phyloP scores from a whole-genome alignment of 768 basidiomycete genomes.

The Hygrocybe punicea region DNA sequence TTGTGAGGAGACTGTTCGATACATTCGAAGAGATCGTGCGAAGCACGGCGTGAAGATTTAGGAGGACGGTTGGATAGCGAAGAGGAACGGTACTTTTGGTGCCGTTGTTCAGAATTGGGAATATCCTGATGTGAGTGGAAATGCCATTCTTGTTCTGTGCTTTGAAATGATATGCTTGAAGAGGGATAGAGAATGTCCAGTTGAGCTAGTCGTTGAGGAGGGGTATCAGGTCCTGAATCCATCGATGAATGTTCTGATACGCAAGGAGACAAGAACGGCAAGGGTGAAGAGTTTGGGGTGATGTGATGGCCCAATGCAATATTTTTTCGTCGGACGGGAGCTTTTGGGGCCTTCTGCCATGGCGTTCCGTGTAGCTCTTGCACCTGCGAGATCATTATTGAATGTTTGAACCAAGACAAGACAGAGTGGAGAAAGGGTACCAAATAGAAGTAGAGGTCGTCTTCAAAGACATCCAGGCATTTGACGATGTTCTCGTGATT shows the following conservation, averaged over 20 bases:
- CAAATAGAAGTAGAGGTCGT: conserved; percentile 79
- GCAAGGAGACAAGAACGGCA: conserved; percentile 59
- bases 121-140: conserved; percentile 1
- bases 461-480: conserved; percentile 83
- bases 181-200: not conserved
- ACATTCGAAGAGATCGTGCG: conserved; percentile 92
- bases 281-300: conserved; percentile 31
- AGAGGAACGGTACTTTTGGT: conserved; percentile 7
- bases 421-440: conserved; percentile 43
- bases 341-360: conserved; percentile 58
- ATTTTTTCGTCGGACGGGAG: conserved; percentile 19
- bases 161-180: not conserved
- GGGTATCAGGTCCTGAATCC: conserved; percentile 45
- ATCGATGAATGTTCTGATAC: conserved; percentile 45
- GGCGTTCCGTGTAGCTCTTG: conserved; percentile 93
- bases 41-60: conserved; percentile 64
- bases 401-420: not conserved
- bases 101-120: conserved; percentile 8
- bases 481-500: conserved; percentile 80
- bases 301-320: conserved; percentile 22
- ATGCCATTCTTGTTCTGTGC: conserved; percentile 15
- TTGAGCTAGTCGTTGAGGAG: conserved; percentile 20
- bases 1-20: conserved; percentile 85
- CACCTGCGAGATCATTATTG: conserved; percentile 46
- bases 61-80: conserved; percentile 27